Evolutionary conservation across 192 early-diverging fungal genomes (phyloP).

Genomic region (Funneliformis mosseae): DNA sequence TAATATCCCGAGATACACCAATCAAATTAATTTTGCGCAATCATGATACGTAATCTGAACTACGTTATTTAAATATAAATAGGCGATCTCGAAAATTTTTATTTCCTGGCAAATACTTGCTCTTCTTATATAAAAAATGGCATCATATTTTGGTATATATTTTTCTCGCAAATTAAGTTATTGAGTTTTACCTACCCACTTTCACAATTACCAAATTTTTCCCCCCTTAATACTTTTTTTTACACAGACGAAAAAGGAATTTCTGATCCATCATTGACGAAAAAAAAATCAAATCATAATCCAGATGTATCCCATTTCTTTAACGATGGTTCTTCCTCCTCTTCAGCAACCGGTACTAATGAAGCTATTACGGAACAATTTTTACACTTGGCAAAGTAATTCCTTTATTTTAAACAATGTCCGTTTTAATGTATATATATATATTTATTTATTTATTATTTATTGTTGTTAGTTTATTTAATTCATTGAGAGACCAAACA

Average conservation of each 20-base stretch:
- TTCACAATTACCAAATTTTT: neutral
- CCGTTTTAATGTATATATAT: too few relatives aligned
- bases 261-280: neutral
- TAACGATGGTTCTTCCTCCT: neutral
- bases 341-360: too few relatives aligned
- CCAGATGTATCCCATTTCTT: conserved; percentile 19
- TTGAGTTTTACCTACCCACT: neutral
- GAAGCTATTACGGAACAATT: neutral
- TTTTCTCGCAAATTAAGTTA: neutral
- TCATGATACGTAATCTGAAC: neutral
- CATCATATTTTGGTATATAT: conserved; percentile 16
- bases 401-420: neutral
- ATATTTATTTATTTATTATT: too few relatives aligned
- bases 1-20: too few relatives aligned
- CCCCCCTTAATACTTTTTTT: neutral
- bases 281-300: conserved; percentile 4
- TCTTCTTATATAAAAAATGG: neutral
- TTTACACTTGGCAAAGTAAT: conserved; percentile 5
- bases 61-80: neutral
- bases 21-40: neutral
- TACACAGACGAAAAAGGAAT: conserved; percentile 23
- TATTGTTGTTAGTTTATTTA: conserved; percentile 42
- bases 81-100: neutral
- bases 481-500: conserved; percentile 43
- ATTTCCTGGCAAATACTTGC: too few relatives aligned